Conservation (phyloP, 2,329 filamentous ascomycete species). For the Ascochyta viciae-villosae region DNA sequence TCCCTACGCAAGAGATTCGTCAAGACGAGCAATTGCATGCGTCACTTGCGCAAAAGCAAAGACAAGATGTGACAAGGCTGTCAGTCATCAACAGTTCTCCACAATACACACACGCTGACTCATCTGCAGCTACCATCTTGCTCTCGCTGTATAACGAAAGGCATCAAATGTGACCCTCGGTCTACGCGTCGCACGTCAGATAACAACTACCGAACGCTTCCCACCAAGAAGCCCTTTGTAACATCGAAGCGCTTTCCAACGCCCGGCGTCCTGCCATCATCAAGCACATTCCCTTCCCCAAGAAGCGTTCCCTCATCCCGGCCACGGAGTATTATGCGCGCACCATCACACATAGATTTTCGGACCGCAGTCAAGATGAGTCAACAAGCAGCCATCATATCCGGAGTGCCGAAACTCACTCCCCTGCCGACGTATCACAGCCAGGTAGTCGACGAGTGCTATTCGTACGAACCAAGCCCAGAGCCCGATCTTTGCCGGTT, state of each 20-base stretch:
- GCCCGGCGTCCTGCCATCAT: constrained; percentile 27
- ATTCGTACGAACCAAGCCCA: constrained; percentile 32
- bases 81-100: constrained; percentile 16
- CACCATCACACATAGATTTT: constrained; percentile 40
- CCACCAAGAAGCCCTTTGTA: constrained; percentile 35
- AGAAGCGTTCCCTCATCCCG: constrained; percentile 31
- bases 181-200: constrained; percentile 49
- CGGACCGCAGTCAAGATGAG: constrained; percentile 36
- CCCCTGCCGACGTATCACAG: constrained; percentile 35
- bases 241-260: constrained; percentile 36
- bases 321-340: constrained; percentile 29
- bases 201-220: constrained; percentile 38
- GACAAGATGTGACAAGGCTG: constrained; percentile 48
- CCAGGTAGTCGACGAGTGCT: constrained; percentile 35
- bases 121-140: constrained; percentile 42
- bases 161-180: constrained; percentile 45
- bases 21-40: constrained; percentile 48
- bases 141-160: constrained; percentile 46
- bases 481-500: constrained; percentile 31
- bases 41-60: constrained; percentile 50
- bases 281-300: constrained; percentile 29
- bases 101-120: not conserved
- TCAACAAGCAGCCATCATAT: constrained; percentile 31
- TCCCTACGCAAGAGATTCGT: constrained; percentile 41
- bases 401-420: constrained; percentile 35